Evolutionary conservation across 495 filamentous ascomycete genomes (phyloP).

Genomic region (Mytilinidion resinicola): DNA sequence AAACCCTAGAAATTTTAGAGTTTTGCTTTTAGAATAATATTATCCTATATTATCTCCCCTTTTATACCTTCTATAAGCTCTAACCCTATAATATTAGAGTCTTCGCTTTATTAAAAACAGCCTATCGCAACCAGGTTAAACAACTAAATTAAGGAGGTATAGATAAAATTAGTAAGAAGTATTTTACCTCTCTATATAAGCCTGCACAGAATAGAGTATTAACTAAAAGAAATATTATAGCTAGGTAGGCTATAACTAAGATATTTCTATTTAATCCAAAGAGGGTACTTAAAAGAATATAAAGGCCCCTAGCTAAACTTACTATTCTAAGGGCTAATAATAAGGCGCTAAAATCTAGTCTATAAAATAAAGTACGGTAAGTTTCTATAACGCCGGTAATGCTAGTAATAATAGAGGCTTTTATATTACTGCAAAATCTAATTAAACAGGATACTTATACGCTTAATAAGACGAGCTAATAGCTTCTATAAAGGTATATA

Average conservation of each 20-base stretch:
- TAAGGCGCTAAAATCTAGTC: too few relatives aligned
- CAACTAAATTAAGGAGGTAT: not conserved
- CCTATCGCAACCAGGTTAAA: slow-evolving; percentile 3
- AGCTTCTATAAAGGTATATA: not conserved
- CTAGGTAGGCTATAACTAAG: not conserved
- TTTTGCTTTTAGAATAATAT: not conserved
- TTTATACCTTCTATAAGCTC: too few relatives aligned
- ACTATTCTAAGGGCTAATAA: not conserved
- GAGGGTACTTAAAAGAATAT: not conserved
- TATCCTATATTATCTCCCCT: too few relatives aligned
- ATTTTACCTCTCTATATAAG: not conserved
- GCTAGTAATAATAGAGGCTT: not conserved
- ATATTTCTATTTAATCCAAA: not conserved
- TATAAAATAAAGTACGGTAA: not conserved
- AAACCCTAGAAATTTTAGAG: not conserved
- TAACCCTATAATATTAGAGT: not conserved
- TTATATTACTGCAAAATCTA: not conserved
- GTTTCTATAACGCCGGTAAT: not conserved
- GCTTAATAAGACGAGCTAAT: not conserved
- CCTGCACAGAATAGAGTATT: not conserved
- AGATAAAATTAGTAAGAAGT: too few relatives aligned
- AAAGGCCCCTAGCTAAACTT: not conserved
- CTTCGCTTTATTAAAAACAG: not conserved
- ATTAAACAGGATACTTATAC: not conserved
- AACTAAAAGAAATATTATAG: not conserved